Evolutionary conservation across 2,329 filamentous ascomycete genomes (phyloP), one percentile per base, ranked within the genome.

Genomic region (Aspergillus brasiliensis): DNA sequence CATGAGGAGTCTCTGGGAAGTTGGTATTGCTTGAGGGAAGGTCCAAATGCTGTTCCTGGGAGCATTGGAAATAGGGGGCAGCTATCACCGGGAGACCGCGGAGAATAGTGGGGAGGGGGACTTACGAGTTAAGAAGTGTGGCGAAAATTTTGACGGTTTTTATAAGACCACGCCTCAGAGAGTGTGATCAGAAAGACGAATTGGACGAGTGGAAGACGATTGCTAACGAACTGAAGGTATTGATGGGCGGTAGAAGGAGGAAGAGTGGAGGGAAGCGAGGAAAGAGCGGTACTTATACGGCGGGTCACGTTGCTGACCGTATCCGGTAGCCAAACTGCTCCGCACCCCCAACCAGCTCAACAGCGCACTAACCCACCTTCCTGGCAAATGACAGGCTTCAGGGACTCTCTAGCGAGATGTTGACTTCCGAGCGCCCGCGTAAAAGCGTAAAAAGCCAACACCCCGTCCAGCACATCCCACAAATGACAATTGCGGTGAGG

Each of bases 91-190:
- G 47, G 8, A 55, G 31, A 37, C 19, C 49, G 44, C 27, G 49
- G 27, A 34, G 31, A 34, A 34, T 34, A 11, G 31, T 34, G 31
- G 40, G 6, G 19, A 21, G 64, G 56, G 42, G 31, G 28, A 82
- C 92, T 79, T 86, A 97, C 93, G 92, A 97, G 87, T 95, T 95
- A 71, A 97, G 89, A 73, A 96, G 90, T 83, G 96, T 97, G 85
- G 92, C 94, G 89, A 97, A 97, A 93, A 92, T 97, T 83, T 91
- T 97, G 91, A 86, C 89, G 88, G 83, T 84, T 70, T 34, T 74
- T 75, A 65, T 69, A 74, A 81, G 88, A 90, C 81, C 86, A 87
- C 83, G 73, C 78, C 81, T 77, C 78, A 70, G 63, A 67, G 80
- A 83, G 85, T 84, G 84, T 63, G 65, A 66, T 62, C 58, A 54